phyloP scores from a whole-genome alignment of 306 rosid species.

The Prunus dulcis region DNA sequence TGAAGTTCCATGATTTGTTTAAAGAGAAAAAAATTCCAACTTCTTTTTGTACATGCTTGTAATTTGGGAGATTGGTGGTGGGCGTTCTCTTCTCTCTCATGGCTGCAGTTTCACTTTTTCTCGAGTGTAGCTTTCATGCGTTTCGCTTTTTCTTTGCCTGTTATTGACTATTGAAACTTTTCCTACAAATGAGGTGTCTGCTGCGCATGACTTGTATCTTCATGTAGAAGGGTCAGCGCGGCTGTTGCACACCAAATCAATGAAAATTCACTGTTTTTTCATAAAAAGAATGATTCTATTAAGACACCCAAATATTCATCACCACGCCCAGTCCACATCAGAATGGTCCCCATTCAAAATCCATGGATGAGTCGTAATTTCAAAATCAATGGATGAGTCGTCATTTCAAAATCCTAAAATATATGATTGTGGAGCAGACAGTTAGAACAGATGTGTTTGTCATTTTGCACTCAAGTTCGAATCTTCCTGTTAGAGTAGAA shows the following conservation, averaged over 20 bases:
- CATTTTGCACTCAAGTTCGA: accelerated
- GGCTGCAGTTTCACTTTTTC: not conserved
- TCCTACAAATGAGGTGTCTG: not conserved
- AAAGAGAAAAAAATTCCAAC: conserved; percentile 1
- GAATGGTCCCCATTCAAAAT: not conserved
- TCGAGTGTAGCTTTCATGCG: conserved; percentile 5
- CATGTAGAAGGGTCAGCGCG: conserved; percentile 24
- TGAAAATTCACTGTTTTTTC: not conserved
- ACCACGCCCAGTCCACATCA: not conserved
- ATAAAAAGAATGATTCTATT: not conserved
- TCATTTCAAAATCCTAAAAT: not conserved
- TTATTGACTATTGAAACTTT: conserved; percentile 10
- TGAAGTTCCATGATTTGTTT: conserved; percentile 6
- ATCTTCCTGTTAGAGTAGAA: too few species aligned
- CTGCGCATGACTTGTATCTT: conserved; percentile 1
- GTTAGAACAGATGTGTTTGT: too few species aligned
- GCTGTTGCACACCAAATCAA: conserved; percentile 7
- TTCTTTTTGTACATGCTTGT: conserved; percentile 16
- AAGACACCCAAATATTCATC: not conserved
- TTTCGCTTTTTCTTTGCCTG: conserved; percentile 1
- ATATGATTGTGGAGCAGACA: not conserved
- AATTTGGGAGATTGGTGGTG: conserved; percentile 8
- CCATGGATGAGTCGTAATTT: too few species aligned
- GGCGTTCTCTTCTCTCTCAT: not conserved
- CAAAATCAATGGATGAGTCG: not conserved